Evolutionary conservation across 148 eudicot species (phyloP), one percentile per base, ranked within the genome.

Genomic region (Amaranthus cruentus): DNA sequence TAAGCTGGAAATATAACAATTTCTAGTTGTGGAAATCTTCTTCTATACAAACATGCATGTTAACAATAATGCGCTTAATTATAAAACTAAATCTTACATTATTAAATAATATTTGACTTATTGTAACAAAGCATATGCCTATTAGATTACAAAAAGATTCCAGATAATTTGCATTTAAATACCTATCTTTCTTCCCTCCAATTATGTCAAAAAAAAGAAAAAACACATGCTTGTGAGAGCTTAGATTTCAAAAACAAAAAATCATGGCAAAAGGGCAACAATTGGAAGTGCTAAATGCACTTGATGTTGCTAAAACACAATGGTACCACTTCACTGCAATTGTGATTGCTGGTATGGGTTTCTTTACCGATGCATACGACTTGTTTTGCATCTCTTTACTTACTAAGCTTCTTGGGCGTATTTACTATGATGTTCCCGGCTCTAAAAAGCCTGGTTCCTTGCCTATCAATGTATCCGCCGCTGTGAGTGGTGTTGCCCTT

Each of bases 301-400:
- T 87, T 55, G 93, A 89, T 66, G 73, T 79, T 3, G 93, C 93
- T 6, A 89, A 83, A 60, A 88, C 92, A 12, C 92, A 86, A 80
- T 73, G 80, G 82, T 88, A 88, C 83, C 92, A 88, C n/a, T 89
- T 89, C 79, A 89, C 94, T 0, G 85, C 94, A 1, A 87, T 89
- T n/a, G 55, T 87, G 48, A 83, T 89, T 4, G 91, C 94, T 1
- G 92, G 90, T 6, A 90, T 90, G 96, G 96, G 92, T 0, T 90
- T 90, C 58, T 90, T 90, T 78, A 90, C 96, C 2, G 96, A 90
- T 55, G 96, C 96, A 54, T 90, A 90, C 42, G 96, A 90, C 63
- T 83, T 90, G 9, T 90, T 90, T 59, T 77, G 86, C 82, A 86
- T 90, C 63, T 90, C 96, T 28, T 73, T 90, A 3, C 80, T 90